Evolutionary conservation across 768 basidiomycete genomes (phyloP).

Genomic region (Mycena chlorophos): DNA sequence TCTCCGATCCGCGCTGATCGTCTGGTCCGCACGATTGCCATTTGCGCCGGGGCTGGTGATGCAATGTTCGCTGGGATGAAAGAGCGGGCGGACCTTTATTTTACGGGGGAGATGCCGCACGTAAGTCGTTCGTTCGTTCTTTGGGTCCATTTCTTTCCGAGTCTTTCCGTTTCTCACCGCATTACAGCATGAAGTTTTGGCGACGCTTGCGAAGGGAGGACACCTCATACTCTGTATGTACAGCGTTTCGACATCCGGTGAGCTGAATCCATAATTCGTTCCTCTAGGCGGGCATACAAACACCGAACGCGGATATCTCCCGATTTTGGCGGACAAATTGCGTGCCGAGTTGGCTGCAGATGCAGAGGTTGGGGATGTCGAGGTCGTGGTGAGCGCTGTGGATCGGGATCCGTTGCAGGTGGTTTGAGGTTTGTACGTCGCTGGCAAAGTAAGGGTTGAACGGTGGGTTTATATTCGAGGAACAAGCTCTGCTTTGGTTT

Average conservation of each 20-base stretch:
- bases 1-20: slow-evolving; percentile 33
- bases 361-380: slow-evolving; percentile 42
- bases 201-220: slow-evolving; percentile 70
- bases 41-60: slow-evolving; percentile 90
- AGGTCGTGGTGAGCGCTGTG: slow-evolving; percentile 68
- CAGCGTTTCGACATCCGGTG: slow-evolving; percentile 14
- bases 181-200: slow-evolving; percentile 81
- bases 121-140: slow-evolving; percentile 47
- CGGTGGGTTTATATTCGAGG: too few relatives aligned
- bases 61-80: slow-evolving; percentile 62
- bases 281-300: slow-evolving; percentile 83
- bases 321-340: slow-evolving; percentile 68
- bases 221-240: slow-evolving; percentile 82
- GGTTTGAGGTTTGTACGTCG: slow-evolving; percentile 41
- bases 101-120: slow-evolving; percentile 93
- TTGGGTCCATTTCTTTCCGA: slow-evolving; percentile 10
- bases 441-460: too few relatives aligned
- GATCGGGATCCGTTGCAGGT: slow-evolving; percentile 78
- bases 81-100: slow-evolving; percentile 79
- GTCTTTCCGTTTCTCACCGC: slow-evolving; percentile 22
- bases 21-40: slow-evolving; percentile 66
- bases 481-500: too few relatives aligned
- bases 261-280: slow-evolving; percentile 31
- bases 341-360: slow-evolving; percentile 45
- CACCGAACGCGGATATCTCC: slow-evolving; percentile 92